Evolutionary conservation across 2,329 filamentous ascomycete genomes (phyloP).

Genomic region (Gaeumannomyces sp.): DNA sequence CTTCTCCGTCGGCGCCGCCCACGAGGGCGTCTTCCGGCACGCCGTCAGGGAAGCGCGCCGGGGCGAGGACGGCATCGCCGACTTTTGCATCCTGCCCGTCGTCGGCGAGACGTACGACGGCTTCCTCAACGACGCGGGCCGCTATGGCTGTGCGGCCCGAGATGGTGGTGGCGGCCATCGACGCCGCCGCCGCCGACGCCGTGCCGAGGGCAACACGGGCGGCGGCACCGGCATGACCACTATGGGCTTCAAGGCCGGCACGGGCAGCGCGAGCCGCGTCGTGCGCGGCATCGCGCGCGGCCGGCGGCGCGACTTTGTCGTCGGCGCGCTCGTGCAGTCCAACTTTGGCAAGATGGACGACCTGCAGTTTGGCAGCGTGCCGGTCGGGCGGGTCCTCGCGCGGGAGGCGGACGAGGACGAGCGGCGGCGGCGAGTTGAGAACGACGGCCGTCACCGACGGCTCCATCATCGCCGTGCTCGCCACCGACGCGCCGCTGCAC

Average conservation of each 20-base stretch:
- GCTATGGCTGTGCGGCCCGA: constrained; percentile 48
- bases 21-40: constrained; percentile 53
- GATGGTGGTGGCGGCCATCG: constrained; percentile 49
- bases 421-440: constrained; percentile 16
- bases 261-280: constrained; percentile 53
- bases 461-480: constrained; percentile 54
- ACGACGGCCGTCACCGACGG: constrained; percentile 47
- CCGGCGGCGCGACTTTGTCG: constrained; percentile 40
- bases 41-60: constrained; percentile 38
- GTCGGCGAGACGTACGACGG: constrained; percentile 61
- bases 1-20: constrained; percentile 50
- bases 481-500: constrained; percentile 36
- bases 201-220: constrained; percentile 56
- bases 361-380: constrained; percentile 54
- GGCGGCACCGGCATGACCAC: constrained; percentile 65
- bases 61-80: constrained; percentile 31
- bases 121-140: constrained; percentile 49
- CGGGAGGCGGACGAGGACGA: constrained; percentile 29
- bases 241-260: constrained; percentile 61
- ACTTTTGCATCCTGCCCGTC: constrained; percentile 50
- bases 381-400: constrained; percentile 51
- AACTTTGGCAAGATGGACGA: constrained; percentile 57
- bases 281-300: constrained; percentile 32
- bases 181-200: constrained; percentile 38
- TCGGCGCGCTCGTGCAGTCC: constrained; percentile 57